Base-by-base conservation (phyloP, 129 eudicot species). In the Pittosporum tobira region DNA sequence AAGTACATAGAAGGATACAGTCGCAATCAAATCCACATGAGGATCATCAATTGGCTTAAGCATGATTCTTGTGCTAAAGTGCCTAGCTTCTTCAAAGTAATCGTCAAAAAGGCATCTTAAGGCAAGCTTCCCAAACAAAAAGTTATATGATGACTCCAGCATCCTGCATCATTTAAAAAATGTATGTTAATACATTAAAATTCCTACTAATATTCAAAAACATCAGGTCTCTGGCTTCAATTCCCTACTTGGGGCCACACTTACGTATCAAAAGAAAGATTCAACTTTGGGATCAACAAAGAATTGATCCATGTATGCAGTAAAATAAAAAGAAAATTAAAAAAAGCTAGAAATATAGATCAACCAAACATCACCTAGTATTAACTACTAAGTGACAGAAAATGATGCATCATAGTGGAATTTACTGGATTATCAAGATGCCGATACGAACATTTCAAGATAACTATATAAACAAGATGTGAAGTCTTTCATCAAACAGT, bases 41-140 rank as follows among this genome's bases (percentile, higher is more conserved):
- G 88, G 95, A 67, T 90, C 97, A 65, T 90, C 97, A 50, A 78
- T 77, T 7, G 97, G 97, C 82, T 89, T 89, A 43, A 89, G 82
- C 84, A 89, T 71, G 44, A 89, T 85, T 52, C 81, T 85, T 23
- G 95, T 75, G 69, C 78, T 85, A 64, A 79, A 89, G 73, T 82
- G 94, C 74, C 80, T 82, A 14, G 94, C 86, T 68, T 72, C 87
- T 71, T 85, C 94, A 67, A 89, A 89, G 64, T 89, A 89, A 75
- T 89, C 97, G 55, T 89, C 88, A 62, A 82, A 89, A 4, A 89
- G 82, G 59, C 97, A 79, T 74, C 61, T 85, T 79, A 82, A 59
- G 1, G 95, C 84, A 36, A 85, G 81, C 76, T 89, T 89, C 66
- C 97, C 97, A 59, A 89, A 89, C 78, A 89, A 71, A 67, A 89